Conservation (phyloP, 352 stramenopile species). For the Globisporangium sylvaticum region DNA sequence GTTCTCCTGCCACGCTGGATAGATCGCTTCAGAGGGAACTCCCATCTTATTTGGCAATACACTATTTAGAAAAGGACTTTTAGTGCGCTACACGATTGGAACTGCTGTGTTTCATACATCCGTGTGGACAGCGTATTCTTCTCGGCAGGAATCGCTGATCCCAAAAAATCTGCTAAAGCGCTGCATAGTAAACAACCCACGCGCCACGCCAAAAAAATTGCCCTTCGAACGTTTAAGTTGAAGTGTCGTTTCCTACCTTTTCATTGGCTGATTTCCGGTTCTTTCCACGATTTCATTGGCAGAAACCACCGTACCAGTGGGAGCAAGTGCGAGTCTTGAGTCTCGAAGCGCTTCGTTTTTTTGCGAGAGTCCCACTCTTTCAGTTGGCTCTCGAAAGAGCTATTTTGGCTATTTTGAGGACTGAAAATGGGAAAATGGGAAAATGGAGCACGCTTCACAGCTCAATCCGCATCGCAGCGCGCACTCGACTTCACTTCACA, state of each 20-base stretch:
- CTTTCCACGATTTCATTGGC: not conserved
- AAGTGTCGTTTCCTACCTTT: not conserved
- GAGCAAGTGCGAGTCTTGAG: too few species aligned
- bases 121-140: not conserved
- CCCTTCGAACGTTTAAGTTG: not conserved
- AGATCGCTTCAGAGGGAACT: not conserved
- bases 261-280: not conserved
- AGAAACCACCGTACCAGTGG: not conserved
- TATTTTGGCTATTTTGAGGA: not conserved
- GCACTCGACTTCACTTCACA: not conserved
- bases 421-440: not conserved
- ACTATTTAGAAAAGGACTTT: not conserved
- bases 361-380: not conserved
- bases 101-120: not conserved
- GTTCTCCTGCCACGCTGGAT: not conserved
- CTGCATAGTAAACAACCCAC: not conserved
- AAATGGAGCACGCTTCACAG: not conserved
- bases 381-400: not conserved
- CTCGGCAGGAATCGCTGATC: not conserved
- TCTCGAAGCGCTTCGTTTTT: not conserved
- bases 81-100: too few species aligned
- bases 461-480: conserved; percentile 4
- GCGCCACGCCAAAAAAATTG: not conserved
- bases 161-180: not conserved
- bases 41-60: not conserved